A percentile compares a stretch with the other conserved stretches of the same genome.
Conservation (phyloP, 1,139 yeast species). For the Sugiyamaella neomexicana region DNA sequence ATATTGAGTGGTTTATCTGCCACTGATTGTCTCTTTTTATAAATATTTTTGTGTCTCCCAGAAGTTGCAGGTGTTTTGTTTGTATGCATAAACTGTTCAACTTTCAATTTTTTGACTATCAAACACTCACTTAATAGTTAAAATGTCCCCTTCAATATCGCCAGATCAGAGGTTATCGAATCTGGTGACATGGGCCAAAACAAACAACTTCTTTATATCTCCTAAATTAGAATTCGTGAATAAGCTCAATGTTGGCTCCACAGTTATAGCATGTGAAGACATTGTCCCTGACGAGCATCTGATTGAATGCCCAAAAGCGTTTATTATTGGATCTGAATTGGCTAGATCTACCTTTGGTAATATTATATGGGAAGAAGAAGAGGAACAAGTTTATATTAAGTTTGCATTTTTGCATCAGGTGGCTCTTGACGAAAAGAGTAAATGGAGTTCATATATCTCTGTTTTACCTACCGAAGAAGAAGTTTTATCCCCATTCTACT, state of each 20-base stretch:
- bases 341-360: conserved; percentile 27
- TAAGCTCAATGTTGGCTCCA: conserved; percentile 25
- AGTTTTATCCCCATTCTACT: conserved; percentile 62
- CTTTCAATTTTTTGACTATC: too few species aligned
- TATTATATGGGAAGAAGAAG: conserved; percentile 10
- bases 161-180: conserved; percentile 4
- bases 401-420: conserved; percentile 30
- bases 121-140: background rate
- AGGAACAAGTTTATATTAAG: conserved; percentile 29
- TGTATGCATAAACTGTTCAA: too few species aligned
- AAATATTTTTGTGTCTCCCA: too few species aligned
- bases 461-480: conserved; percentile 55
- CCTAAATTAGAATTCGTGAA: conserved; percentile 18
- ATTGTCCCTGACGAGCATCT: conserved; percentile 27
- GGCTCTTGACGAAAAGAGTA: conserved; percentile 25
- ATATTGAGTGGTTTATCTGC: too few species aligned
- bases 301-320: conserved; percentile 31
- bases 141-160: background rate
- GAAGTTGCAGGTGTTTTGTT: background rate
- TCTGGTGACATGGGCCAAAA: conserved; percentile 24
- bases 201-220: conserved; percentile 19
- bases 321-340: conserved; percentile 32
- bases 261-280: conserved; percentile 27
- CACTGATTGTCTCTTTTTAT: too few species aligned
- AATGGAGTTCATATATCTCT: conserved; percentile 52